Evolutionary conservation across 192 early-diverging fungal species (phyloP).

Genomic region (Backusella mclennaniae): DNA sequence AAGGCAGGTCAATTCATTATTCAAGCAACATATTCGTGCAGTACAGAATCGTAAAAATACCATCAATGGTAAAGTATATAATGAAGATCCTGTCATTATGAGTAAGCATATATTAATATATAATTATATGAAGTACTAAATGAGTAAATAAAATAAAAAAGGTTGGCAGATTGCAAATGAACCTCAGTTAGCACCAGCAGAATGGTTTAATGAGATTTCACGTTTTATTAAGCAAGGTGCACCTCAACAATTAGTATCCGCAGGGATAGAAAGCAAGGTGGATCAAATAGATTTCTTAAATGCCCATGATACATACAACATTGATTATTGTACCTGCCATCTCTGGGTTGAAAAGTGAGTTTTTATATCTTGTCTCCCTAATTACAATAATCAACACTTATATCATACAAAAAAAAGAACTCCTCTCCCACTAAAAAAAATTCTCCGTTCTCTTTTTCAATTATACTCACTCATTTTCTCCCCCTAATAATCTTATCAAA

Average conservation of each 20-base stretch:
- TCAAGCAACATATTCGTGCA: conserved; percentile 41
- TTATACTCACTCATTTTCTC: neutral
- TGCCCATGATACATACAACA: conserved; percentile 42
- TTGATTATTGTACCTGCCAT: conserved; percentile 57
- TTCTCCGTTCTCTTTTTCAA: neutral
- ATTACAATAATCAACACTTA: neutral
- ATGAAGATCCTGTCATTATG: conserved; percentile 55
- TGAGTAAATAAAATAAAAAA: neutral
- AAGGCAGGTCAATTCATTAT: conserved; percentile 37
- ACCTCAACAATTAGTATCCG: conserved; percentile 57
- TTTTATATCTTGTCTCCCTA: neutral
- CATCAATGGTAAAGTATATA: conserved; percentile 48
- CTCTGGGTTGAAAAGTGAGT: conserved; percentile 52
- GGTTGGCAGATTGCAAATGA: conserved; percentile 75
- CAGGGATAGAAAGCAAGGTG: conserved; percentile 64
- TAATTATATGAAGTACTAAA: neutral
- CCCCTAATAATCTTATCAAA: conserved; percentile 24
- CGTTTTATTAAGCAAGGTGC: conserved; percentile 46
- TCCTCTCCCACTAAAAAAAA: neutral
- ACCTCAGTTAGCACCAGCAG: conserved; percentile 48
- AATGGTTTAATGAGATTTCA: conserved; percentile 56
- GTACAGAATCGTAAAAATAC: conserved; percentile 49
- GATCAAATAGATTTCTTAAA: conserved; percentile 47
- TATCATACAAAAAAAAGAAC: neutral
- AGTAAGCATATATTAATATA: neutral